Percentiles rank a stretch among this genome's conserved stretches.
These are phyloP conservation scores for Annona cherimola DNA, from an alignment of 164 flowering plant genomes.

Conservation along the genomic window DNA sequence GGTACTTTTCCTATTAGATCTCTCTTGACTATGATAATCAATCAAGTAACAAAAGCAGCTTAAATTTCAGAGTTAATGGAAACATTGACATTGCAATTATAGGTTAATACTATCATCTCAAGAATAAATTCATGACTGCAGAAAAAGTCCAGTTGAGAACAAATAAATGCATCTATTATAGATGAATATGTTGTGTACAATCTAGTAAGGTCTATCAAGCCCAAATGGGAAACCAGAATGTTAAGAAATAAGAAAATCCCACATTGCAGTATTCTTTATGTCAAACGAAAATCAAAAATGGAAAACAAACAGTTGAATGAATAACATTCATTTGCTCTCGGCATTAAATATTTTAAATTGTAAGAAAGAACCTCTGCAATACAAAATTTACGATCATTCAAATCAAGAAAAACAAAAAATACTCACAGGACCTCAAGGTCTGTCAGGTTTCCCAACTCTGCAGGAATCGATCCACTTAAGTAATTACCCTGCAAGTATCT, in stretches of 20 bases:
- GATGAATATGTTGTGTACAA: neutral
- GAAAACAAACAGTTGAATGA: neutral
- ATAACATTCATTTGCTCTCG: neutral
- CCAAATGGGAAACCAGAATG: neutral
- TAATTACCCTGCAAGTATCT: conserved; percentile 92
- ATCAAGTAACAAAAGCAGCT: neutral
- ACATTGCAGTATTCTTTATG: too few relatives aligned
- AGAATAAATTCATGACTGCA: neutral
- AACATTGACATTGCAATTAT: neutral
- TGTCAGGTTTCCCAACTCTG: conserved; percentile 63
- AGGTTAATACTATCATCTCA: neutral
- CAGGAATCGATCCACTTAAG: conserved; percentile 73
- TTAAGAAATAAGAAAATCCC: too few relatives aligned
- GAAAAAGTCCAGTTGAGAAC: neutral
- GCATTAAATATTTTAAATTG: neutral
- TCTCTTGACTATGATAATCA: too few relatives aligned
- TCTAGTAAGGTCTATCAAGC: neutral
- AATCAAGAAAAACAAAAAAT: conserved; percentile 6
- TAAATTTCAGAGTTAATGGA: neutral
- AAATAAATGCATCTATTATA: neutral
- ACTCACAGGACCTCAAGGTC: conserved; percentile 67
- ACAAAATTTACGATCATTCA: neutral
- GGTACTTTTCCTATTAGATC: neutral
- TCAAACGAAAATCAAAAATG: neutral
- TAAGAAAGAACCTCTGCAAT: neutral